phyloP scores from a whole-genome alignment of 441 rosid species.

The Flueggea neowawraea region DNA sequence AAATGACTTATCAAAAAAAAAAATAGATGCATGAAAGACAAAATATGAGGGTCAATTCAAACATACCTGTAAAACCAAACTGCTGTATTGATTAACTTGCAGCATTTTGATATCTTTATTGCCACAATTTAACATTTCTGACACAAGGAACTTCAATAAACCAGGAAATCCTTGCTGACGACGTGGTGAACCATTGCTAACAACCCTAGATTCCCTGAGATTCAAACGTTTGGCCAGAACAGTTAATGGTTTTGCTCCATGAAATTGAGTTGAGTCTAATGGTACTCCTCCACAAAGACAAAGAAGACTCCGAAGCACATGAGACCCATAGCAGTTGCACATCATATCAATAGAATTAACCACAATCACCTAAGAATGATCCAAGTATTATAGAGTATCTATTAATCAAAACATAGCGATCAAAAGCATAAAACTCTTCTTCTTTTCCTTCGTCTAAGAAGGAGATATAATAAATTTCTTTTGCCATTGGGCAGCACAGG shows the following conservation, averaged over 20 bases:
- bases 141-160: constrained; percentile 54
- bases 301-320: constrained; percentile 86
- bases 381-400: constrained; percentile 4
- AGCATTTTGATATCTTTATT: constrained; percentile 43
- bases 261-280: constrained; percentile 66
- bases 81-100: constrained; percentile 66
- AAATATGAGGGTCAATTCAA: constrained; percentile 8
- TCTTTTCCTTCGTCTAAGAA: background rate
- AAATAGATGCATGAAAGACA: background rate
- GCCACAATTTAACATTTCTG: constrained; percentile 55
- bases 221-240: constrained; percentile 68
- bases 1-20: background rate
- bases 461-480: too few relatives aligned
- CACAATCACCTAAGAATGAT: constrained; percentile 54
- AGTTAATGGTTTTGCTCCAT: constrained; percentile 62
- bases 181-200: constrained; percentile 23
- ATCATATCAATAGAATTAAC: constrained; percentile 59
- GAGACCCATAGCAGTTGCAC: constrained; percentile 85
- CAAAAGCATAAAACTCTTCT: background rate
- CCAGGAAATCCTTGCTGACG: constrained; percentile 62
- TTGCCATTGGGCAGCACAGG: too few relatives aligned
- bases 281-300: constrained; percentile 84
- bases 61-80: constrained; percentile 89
- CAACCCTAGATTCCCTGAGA: constrained; percentile 36
- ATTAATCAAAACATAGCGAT: background rate